A percentile compares a stretch with the other conserved stretches of the same genome.
These are phyloP conservation scores for Penicillium psychrosexuale DNA, from an alignment of 2,329 filamentous ascomycete species.

Conservation along the genomic window DNA sequence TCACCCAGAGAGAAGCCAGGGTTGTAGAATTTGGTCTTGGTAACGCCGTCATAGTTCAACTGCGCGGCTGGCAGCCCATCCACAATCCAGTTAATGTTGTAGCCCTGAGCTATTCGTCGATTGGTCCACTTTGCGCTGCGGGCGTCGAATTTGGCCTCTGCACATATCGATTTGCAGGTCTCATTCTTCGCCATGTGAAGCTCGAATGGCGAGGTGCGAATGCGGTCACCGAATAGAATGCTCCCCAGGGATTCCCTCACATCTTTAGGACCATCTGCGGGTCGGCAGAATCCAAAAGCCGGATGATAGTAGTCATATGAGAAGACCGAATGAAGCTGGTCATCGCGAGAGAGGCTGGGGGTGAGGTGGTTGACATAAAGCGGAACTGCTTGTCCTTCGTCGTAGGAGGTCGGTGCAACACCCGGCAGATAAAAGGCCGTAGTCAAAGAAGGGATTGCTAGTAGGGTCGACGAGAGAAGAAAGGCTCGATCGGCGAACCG, in stretches of 20 bases:
- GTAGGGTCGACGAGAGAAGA: constrained; percentile 31
- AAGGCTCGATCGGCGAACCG: constrained; percentile 31
- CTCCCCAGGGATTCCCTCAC: constrained; percentile 88
- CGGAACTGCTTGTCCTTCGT: constrained; percentile 72
- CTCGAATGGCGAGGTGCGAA: constrained; percentile 93
- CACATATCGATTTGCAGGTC: constrained; percentile 78
- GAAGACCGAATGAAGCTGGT: constrained; percentile 84
- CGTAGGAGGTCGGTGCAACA: constrained; percentile 90
- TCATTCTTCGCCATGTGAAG: constrained; percentile 84
- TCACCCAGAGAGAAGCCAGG: constrained; percentile 80
- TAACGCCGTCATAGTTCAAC: constrained; percentile 70
- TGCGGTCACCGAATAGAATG: constrained; percentile 95
- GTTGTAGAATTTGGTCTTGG: constrained; percentile 78
- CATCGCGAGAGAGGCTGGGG: constrained; percentile 74
- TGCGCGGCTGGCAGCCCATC: constrained; percentile 92
- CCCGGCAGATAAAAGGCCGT: constrained; percentile 93
- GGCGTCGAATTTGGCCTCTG: constrained; percentile 61
- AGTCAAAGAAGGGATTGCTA: constrained; percentile 34
- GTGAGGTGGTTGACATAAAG: constrained; percentile 91
- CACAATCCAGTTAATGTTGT: constrained; percentile 92
- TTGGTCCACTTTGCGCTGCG: constrained; percentile 76
- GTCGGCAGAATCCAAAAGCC: constrained; percentile 82
- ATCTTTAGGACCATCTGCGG: constrained; percentile 70
- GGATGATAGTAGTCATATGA: constrained; percentile 95
- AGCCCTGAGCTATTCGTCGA: constrained; percentile 74